Conservation (phyloP, 2,329 filamentous ascomycete genomes). For the Botrytis fragariae region DNA sequence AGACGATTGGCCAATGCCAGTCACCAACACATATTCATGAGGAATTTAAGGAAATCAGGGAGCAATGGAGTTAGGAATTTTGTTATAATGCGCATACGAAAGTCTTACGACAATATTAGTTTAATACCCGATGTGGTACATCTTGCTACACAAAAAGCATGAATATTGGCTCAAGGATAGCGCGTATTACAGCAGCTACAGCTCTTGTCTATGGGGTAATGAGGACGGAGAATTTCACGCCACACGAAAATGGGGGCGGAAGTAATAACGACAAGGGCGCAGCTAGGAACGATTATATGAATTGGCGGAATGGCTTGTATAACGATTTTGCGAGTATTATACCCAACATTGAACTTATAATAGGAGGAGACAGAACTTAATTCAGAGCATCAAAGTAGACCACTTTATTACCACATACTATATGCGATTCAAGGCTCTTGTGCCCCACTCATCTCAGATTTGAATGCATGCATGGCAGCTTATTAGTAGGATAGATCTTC, state of each 20-base stretch:
- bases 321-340: slow-evolving; percentile 21
- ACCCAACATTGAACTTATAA: slow-evolving; percentile 21
- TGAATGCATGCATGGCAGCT: slow-evolving; percentile 2
- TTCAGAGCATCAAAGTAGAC: slow-evolving; percentile 11
- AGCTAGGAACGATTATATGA: slow-evolving; percentile 18
- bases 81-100: slow-evolving; percentile 30
- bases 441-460: slow-evolving; percentile 7
- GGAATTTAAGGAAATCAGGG: slow-evolving; percentile 20
- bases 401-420: background rate
- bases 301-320: slow-evolving; percentile 21
- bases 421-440: background rate
- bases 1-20: slow-evolving; percentile 83
- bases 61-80: slow-evolving; percentile 34
- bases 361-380: slow-evolving; percentile 21
- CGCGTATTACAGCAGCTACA: slow-evolving; percentile 16
- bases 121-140: slow-evolving; percentile 26
- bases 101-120: slow-evolving; percentile 35
- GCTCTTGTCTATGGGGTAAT: slow-evolving; percentile 10
- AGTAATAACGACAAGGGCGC: background rate
- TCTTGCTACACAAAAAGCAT: slow-evolving; percentile 29
- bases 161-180: slow-evolving; percentile 22
- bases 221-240: slow-evolving; percentile 4
- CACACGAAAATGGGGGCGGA: background rate
- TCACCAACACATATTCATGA: slow-evolving; percentile 36
- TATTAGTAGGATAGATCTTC: background rate